A percentile compares a stretch with the other conserved stretches of the same genome.
Evolutionary conservation across 768 basidiomycete genomes (phyloP).

Genomic region (Mycena metata): DNA sequence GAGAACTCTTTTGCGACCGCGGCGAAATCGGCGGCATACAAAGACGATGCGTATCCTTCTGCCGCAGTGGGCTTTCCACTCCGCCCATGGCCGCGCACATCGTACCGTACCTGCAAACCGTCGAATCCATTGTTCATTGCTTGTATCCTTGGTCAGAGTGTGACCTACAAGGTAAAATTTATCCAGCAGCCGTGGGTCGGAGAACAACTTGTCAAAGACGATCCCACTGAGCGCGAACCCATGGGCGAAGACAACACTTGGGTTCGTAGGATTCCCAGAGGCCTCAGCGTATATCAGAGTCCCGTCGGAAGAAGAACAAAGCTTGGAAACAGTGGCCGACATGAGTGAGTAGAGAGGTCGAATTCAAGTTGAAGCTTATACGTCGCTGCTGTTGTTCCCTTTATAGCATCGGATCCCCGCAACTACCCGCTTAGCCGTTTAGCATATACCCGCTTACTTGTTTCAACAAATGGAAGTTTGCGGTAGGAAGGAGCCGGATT

Average conservation of each 20-base stretch:
- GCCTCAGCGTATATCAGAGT: conserved; percentile 51
- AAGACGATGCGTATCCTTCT: conserved; percentile 25
- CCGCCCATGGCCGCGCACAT: conserved; percentile 36
- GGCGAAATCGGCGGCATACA: conserved; percentile 38
- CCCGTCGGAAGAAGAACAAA: conserved; percentile 48
- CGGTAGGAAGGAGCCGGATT: no score
- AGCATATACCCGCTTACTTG: no score
- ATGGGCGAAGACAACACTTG: conserved; percentile 51
- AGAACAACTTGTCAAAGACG: conserved; percentile 49
- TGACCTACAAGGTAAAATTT: conserved; percentile 34
- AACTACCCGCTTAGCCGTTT: no score
- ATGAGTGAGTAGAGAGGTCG: not conserved
- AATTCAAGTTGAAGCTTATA: no score
- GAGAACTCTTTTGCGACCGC: conserved; percentile 30
- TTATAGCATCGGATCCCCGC: no score
- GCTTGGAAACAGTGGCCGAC: conserved; percentile 8
- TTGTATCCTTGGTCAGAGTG: no score
- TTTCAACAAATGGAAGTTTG: no score
- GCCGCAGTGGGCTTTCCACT: conserved; percentile 30
- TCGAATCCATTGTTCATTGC: no score
- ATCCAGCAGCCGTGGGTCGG: conserved; percentile 35
- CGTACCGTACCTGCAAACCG: conserved; percentile 32
- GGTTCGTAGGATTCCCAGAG: conserved; percentile 47
- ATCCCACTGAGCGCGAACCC: conserved; percentile 47
- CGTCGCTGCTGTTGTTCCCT: no score